Base-by-base conservation (phyloP, 371 early-diverging fungal species). In the Syncephalis plumigaleata region DNA sequence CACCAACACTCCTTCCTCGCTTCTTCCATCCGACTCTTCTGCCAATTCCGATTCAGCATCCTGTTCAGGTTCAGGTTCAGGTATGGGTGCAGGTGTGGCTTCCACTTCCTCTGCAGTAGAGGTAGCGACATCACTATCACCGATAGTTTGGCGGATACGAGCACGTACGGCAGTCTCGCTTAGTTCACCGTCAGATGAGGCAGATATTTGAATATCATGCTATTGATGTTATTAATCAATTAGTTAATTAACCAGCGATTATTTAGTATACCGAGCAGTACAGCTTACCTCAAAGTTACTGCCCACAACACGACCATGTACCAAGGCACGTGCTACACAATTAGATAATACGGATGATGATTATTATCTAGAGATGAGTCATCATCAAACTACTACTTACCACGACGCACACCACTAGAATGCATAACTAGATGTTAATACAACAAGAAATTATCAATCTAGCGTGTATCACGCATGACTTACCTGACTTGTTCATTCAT, bases 401-500 rank as follows among this genome's bases (percentile, higher is more conserved):
- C 71, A 69, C 77, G 61, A 48, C 71, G 63, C 9, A 73, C 71
- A 47, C 76, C 76, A 64, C 79, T 79, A 50, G 23, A 45, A 26
- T 17, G 39, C 50, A 45, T 37, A 22, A 23, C 38, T 46, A 22
- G 23, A 17, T 46, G 39, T n/a, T 18, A 44, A 1, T 25, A 31
- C 31, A 31, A 7, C 11, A 42, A 47, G 8, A 46, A 9, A 44
- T 54, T 40, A 21, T 15, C 24, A 17, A 46, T 36, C 31, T 26
- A 18, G 25, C 13, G 16, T 17, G 8, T 21, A 9, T 11, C 16
- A 36, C 36, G 11, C 4, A 15, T 24, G 45, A 45, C 25, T 47
- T 71, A 77, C 75, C 76, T 77, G 49, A 77, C 72, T 61, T 74
- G 68, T 42, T 77, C 76, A 17, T 75, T 71, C 15, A 81, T 73